Conservation (phyloP, 2,329 filamentous ascomycete species). For the Fusarium devonianum region DNA sequence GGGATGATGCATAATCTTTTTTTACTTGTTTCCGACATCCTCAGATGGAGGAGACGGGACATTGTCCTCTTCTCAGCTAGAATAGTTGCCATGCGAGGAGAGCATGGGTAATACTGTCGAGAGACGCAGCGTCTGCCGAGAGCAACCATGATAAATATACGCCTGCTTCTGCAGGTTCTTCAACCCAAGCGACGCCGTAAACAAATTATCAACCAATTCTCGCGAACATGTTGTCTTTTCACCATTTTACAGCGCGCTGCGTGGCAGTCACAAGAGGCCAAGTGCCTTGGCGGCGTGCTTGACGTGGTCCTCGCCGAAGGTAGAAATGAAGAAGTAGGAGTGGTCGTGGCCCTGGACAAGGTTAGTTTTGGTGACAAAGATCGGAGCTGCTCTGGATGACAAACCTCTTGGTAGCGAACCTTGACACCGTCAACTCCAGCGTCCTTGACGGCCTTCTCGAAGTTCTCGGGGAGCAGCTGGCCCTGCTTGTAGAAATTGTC, state of each 20-base stretch:
- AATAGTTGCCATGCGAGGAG: conserved; percentile 5
- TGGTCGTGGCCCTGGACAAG: conserved; percentile 81
- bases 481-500: conserved; percentile 97
- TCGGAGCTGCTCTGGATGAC: conserved; percentile 27
- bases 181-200: conserved; percentile 14
- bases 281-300: conserved; percentile 90
- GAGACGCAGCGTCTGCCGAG: conserved; percentile 4
- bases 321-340: conserved; percentile 95
- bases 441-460: conserved; percentile 79
- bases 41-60: conserved; percentile 1
- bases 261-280: conserved; percentile 45
- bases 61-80: conserved; percentile 1
- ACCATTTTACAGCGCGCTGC: conserved; percentile 33
- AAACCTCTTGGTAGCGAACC: conserved; percentile 80
- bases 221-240: conserved; percentile 19
- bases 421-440: conserved; percentile 75
- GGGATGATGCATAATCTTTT: conserved; percentile 17
- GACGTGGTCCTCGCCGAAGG: conserved; percentile 89
- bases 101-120: conserved; percentile 11
- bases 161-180: not conserved
- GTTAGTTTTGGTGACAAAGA: not conserved
- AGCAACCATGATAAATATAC: conserved; percentile 9
- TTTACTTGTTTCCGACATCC: conserved; percentile 29
- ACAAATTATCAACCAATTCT: conserved; percentile 15
- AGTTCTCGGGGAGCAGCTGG: conserved; percentile 93